Conservation (phyloP, 1,284 basidiomycete species). For the Leccinum idahoense region DNA sequence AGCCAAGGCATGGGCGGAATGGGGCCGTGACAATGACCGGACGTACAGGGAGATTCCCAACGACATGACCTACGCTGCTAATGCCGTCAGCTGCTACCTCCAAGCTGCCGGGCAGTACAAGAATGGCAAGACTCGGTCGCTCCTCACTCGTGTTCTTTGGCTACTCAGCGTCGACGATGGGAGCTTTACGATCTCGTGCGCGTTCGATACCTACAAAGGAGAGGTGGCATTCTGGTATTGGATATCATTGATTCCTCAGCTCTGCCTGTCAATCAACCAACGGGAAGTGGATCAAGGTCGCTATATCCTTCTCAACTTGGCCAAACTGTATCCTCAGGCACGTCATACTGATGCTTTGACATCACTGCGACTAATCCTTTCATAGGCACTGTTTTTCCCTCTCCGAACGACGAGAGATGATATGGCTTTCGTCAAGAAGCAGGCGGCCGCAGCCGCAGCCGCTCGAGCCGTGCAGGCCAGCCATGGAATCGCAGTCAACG, state of each 20-base stretch:
- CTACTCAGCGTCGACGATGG: conserved; percentile 92
- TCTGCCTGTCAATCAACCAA: conserved; percentile 87
- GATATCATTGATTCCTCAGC: conserved; percentile 96
- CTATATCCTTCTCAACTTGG: conserved; percentile 85
- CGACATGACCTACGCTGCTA: conserved; percentile 77
- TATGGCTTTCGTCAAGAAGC: conserved; percentile 53
- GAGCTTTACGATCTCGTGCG: conserved; percentile 71
- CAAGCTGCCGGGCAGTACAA: conserved; percentile 97
- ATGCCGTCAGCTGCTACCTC: conserved; percentile 95
- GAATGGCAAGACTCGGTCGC: conserved; percentile 87
- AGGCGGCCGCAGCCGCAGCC: conserved; percentile 35
- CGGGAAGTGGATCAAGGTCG: conserved; percentile 92
- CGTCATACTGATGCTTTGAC: conserved; percentile 20
- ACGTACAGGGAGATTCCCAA: conserved; percentile 82
- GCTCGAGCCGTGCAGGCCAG: conserved; percentile 29
- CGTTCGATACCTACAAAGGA: conserved; percentile 96
- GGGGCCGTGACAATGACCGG: conserved; percentile 93
- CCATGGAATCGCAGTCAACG: conserved; percentile 21
- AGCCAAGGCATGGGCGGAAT: conserved; percentile 98
- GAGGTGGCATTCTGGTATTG: conserved; percentile 98
- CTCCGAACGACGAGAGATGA: conserved; percentile 92
- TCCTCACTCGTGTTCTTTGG: conserved; percentile 93
- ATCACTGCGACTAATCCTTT: conserved; percentile 12
- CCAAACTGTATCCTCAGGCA: conserved; percentile 92
- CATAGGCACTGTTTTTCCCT: conserved; percentile 91